Evolutionary conservation across 768 basidiomycete genomes (phyloP).

Genomic region (Leccinum truebloodii): DNA sequence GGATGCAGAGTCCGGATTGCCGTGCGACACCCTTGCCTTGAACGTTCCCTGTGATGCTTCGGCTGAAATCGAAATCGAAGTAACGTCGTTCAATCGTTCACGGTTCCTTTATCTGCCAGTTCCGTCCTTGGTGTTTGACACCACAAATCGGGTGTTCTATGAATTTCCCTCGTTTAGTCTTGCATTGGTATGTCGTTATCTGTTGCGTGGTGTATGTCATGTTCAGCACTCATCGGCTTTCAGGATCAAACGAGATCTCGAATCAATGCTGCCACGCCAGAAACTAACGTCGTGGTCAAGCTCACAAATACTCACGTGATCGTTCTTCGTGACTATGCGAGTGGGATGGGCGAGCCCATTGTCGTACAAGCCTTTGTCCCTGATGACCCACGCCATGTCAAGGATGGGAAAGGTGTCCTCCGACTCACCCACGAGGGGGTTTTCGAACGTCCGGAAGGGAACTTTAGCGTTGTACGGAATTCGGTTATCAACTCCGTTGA

Average conservation of each 20-base stretch:
- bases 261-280: neutral
- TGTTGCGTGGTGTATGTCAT: neutral
- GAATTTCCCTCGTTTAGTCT: neutral
- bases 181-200: neutral
- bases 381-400: neutral
- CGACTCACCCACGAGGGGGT: neutral
- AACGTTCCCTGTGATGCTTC: neutral
- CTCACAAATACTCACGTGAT: neutral
- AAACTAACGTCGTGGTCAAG: neutral
- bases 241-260: neutral
- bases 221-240: neutral
- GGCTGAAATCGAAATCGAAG: neutral
- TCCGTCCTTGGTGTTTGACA: neutral
- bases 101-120: neutral
- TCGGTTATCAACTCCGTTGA: neutral
- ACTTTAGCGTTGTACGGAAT: neutral
- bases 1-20: neutral
- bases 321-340: neutral
- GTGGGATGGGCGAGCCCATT: neutral
- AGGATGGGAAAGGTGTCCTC: neutral
- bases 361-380: neutral
- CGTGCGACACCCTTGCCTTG: neutral
- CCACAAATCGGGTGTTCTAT: neutral
- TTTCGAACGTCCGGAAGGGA: neutral
- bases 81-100: neutral